Base-by-base conservation (phyloP, 768 basidiomycete genomes). In the Suillus lakei region DNA sequence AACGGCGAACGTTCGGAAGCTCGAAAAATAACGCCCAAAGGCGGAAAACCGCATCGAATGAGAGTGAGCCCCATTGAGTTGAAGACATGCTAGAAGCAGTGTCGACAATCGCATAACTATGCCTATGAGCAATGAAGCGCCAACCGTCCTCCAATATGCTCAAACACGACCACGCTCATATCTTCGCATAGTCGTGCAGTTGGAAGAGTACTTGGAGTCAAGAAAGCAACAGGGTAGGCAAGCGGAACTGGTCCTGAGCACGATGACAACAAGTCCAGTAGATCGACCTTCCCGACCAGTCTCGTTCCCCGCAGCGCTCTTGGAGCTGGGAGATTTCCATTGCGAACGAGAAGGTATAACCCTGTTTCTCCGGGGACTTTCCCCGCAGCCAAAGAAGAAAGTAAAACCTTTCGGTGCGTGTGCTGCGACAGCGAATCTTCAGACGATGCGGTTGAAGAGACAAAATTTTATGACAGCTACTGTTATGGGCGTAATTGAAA, bases 31-130 rank as follows among this genome's bases (percentile, higher is more conserved):
- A 36, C 6, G 53, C 53, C 30, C 5, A 5, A n/a, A 34, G 30
- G 53, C 32, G 1, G 38, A 69, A 23, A 55, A 69, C 72, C 76
- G 80, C 83, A 88, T 85, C 88, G 86, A 81, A 81, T 76, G 85
- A 91, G 89, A 92, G 90, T 92, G 89, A 93, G 91, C 91, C 91
- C 91, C 91, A 92, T 93, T 93, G 87, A 84, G 91, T 91, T 91
- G 83, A 87, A 78, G 83, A 84, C 81, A 41, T 36, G 38, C 67
- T 60, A 70, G 66, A 65, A 64, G 68, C 70, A 74, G 72, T 65
- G 76, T 81, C 83, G 67, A 84, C 88, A 87, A 92, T 88, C 91
- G 91, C 86, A 93, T 93, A 86, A 91, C 91, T 93, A 75, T 92
- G 79, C 83, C 88, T 89, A 93, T 90, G 91, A 93, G 91, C 84